phyloP scores from a whole-genome alignment of 2,329 filamentous ascomycete genomes.

The Graphilbum ipis-grandicollis region DNA sequence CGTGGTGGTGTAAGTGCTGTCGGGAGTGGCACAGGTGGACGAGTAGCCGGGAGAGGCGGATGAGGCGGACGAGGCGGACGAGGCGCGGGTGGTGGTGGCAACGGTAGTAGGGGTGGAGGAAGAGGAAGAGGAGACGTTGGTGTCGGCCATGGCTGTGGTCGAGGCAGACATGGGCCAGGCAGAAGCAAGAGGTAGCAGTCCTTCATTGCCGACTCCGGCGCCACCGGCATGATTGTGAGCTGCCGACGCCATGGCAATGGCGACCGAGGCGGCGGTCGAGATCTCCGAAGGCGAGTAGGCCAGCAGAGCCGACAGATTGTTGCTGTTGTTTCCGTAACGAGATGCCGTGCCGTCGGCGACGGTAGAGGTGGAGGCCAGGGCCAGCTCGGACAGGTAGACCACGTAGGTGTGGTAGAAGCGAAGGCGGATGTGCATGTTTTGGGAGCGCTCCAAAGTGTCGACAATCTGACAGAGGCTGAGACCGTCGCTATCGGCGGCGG shows the following conservation, averaged over 20 bases:
- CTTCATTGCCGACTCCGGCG: too few relatives aligned
- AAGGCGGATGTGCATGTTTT: conserved; percentile 3
- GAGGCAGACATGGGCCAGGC: too few relatives aligned
- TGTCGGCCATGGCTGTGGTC: neutral
- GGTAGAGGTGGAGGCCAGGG: neutral
- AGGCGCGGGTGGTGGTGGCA: neutral
- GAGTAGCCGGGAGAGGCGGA: neutral
- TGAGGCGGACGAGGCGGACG: neutral
- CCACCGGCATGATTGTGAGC: neutral
- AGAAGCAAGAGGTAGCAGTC: too few relatives aligned
- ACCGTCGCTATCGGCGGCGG: neutral
- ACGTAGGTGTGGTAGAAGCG: conserved; percentile 6
- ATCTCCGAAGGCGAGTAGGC: neutral
- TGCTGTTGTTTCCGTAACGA: too few relatives aligned
- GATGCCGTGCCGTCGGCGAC: neutral
- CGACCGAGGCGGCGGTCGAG: neutral
- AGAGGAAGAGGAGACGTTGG: too few relatives aligned
- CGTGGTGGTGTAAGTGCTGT: neutral
- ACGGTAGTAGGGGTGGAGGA: neutral
- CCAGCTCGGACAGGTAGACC: conserved; percentile 3
- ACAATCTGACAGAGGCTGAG: conserved; percentile 3
- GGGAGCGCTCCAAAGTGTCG: conserved; percentile 2
- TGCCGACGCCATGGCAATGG: conserved; percentile 1
- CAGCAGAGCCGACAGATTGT: neutral
- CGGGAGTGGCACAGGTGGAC: neutral